Base-by-base conservation (phyloP, 805 yeast species). In the Alloascoidea hylecoeti region DNA sequence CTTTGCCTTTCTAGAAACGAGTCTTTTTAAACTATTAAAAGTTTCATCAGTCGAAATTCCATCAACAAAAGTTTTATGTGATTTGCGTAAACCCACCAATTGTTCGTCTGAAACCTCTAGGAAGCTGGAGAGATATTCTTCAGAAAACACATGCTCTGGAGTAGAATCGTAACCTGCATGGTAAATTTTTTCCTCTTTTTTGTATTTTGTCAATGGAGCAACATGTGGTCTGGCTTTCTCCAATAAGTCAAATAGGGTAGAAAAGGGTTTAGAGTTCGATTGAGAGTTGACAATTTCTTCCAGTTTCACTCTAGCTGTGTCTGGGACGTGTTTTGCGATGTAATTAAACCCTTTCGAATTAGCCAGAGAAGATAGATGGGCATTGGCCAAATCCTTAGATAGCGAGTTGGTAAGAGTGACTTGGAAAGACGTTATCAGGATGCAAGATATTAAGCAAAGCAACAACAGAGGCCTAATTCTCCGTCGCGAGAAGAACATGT, bases 121-220 rank as follows among this genome's bases (percentile, higher is more conserved):
- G 40, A 59, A 63, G 28, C 48, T 44, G 4, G 53, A 46, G 33
- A 63, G 50, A 46, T 56, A 61, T 16, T 49, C 43, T 38, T 63
- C 68, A 30, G 56, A 51, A 44, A 58, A 59, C 5, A 57, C 46
- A 2, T 23, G 30, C n/a, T 23, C 30, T 9, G 30, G 30, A 9
- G 30, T 9, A 23, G 30, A 23, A n/a, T 23, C 30, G n/a, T 23
- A 23, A 9, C 30, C 30, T 23, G 30, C 30, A n/a, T 23, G 30
- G n/a, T 23, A 23, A 35, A 23, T 23, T 9, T 13, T 9, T 23
- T 23, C 13, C 13, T 23, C 30, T 23, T 9, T 23, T 13, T 23
- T 23, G 30, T 23, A 23, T 23, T 23, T 23, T 23, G 30, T 23
- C 13, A 23, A 13, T 13, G 30, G 30, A 9, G 13, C 13, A 23